A percentile compares a stretch with the other conserved stretches of the same genome.
Conservation (phyloP, 306 rosid genomes). For the Quercus berberidifolia region DNA sequence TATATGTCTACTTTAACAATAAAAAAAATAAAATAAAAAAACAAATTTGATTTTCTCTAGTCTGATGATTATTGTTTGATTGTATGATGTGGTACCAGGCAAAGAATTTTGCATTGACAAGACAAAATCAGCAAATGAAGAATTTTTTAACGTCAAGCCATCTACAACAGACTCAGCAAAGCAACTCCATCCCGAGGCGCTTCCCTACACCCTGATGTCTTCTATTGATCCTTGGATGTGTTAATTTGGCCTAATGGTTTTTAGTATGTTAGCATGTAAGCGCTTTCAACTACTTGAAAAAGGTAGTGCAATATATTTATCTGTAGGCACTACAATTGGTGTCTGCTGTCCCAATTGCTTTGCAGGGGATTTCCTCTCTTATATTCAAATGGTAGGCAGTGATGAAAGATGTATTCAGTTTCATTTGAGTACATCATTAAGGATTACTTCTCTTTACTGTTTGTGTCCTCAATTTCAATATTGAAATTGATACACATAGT, state of each 20-base stretch:
- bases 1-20: not conserved
- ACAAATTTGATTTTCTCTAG: not conserved
- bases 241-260: not conserved
- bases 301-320: not conserved
- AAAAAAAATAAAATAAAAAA: too few relatives aligned
- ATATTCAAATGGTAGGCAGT: not conserved
- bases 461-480: not conserved
- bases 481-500: not conserved
- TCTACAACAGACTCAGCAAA: constrained; percentile 80
- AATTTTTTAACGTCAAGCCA: constrained; percentile 7
- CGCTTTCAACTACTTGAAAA: not conserved
- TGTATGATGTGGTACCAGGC: constrained; percentile 26
- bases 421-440: not conserved
- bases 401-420: not conserved
- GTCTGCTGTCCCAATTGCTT: not conserved
- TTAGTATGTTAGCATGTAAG: not conserved
- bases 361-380: not conserved
- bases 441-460: not conserved
- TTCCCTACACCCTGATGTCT: constrained; percentile 37
- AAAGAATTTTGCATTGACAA: constrained; percentile 73
- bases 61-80: not conserved
- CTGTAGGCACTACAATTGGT: not conserved
- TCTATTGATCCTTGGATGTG: not conserved
- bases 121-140: not conserved
- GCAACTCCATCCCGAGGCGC: constrained; percentile 74